A percentile compares a stretch with the other conserved stretches of the same genome.
phyloP scores from a whole-genome alignment of 257 asterid species.

The Forsythia suspensa region DNA sequence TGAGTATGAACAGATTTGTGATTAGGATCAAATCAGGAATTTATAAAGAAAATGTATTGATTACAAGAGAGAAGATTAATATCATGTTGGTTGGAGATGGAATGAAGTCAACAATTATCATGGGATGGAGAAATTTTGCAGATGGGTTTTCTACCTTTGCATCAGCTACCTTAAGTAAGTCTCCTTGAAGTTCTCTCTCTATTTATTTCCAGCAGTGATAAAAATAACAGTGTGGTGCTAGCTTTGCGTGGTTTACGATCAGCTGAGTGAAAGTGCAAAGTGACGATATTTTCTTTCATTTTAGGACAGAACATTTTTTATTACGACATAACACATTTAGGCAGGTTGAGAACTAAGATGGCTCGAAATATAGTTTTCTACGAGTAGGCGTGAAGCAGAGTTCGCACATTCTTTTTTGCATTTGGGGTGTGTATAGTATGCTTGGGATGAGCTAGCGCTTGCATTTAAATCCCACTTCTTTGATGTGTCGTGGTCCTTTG shows the following conservation, averaged over 20 bases:
- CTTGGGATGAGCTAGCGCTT: background rate
- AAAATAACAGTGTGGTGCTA: no score
- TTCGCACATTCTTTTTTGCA: background rate
- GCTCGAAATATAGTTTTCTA: no score
- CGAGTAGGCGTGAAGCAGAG: background rate
- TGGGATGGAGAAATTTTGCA: constrained; percentile 48
- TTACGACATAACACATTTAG: background rate
- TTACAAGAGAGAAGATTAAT: constrained; percentile 59
- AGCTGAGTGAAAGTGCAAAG: background rate
- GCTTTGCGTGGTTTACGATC: background rate
- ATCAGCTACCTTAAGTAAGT: constrained; percentile 66
- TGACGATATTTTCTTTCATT: no score
- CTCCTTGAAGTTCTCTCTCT: background rate
- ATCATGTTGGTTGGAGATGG: constrained; percentile 66
- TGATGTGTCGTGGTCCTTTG: no score
- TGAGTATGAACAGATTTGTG: constrained; percentile 33
- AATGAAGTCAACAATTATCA: constrained; percentile 56
- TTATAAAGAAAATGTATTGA: constrained; percentile 52
- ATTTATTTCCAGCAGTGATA: background rate
- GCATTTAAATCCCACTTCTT: no score
- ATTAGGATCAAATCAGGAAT: constrained; percentile 52
- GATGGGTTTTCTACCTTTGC: constrained; percentile 72
- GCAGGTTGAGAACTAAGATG: background rate
- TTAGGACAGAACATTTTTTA: no score
- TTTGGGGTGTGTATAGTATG: background rate